Conservation (phyloP, 495 filamentous ascomycete species). For the Hypoxylon subgilvum region DNA sequence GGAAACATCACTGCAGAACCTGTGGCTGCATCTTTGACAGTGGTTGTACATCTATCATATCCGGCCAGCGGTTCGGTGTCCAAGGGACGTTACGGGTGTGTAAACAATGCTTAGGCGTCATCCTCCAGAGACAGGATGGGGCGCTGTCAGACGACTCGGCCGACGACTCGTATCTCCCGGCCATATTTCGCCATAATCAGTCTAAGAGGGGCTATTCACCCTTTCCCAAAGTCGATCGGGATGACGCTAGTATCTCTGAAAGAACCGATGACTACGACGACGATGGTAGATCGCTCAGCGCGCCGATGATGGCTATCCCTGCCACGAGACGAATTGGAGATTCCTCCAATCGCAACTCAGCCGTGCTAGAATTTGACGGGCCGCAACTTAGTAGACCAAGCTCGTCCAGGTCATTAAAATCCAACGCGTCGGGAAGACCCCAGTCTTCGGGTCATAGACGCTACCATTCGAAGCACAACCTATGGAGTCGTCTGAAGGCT, state of each 20-base stretch:
- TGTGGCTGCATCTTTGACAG: conserved; percentile 97
- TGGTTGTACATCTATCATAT: conserved; percentile 89
- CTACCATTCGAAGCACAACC: conserved; percentile 84
- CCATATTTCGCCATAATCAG: conserved; percentile 59
- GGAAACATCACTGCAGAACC: conserved; percentile 95
- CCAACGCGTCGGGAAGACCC: conserved; percentile 67
- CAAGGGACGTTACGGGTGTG: conserved; percentile 86
- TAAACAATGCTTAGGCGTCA: conserved; percentile 91
- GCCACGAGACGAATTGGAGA: conserved; percentile 83
- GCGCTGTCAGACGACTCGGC: conserved; percentile 84
- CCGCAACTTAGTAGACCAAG: conserved; percentile 77
- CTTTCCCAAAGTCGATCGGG: conserved; percentile 38
- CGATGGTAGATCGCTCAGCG: conserved; percentile 53
- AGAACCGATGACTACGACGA: conserved; percentile 48
- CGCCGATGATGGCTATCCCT: conserved; percentile 83
- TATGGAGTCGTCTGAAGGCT: conserved; percentile 65
- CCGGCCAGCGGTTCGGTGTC: conserved; percentile 86
- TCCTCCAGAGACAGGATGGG: conserved; percentile 86
- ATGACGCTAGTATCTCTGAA: conserved; percentile 50
- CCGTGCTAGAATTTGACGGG: conserved; percentile 86
- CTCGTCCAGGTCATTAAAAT: conserved; percentile 91
- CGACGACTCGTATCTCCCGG: conserved; percentile 65
- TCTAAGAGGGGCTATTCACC: conserved; percentile 41
- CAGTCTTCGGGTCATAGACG: conserved; percentile 81
- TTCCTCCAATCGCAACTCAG: conserved; percentile 79